phyloP scores from a whole-genome alignment of 805 yeast species.

The Spencermartinsiella europaea region DNA sequence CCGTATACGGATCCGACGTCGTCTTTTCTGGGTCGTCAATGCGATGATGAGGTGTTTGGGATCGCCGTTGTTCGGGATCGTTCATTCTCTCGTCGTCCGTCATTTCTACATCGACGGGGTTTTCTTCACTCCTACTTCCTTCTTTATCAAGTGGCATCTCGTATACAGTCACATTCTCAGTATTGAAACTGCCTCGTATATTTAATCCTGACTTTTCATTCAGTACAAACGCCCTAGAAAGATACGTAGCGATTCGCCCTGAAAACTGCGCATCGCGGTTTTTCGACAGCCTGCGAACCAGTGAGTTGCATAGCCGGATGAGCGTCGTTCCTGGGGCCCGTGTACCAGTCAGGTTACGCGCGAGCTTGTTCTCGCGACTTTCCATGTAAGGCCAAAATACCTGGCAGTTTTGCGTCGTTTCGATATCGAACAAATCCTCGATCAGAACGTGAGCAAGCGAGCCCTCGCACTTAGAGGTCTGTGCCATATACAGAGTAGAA shows the following conservation, averaged over 20 bases:
- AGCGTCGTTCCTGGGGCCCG: constrained; percentile 32
- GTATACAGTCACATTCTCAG: constrained; percentile 29
- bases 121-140: constrained; percentile 12
- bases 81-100: constrained; percentile 9
- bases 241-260: constrained; percentile 31
- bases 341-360: constrained; percentile 26
- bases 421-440: constrained; percentile 32
- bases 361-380: constrained; percentile 24
- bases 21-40: too few species aligned
- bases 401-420: constrained; percentile 32
- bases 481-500: constrained; percentile 11
- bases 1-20: constrained; percentile 19
- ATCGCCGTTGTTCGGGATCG: constrained; percentile 10
- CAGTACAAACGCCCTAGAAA: constrained; percentile 34
- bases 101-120: constrained; percentile 5
- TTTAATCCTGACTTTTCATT: constrained; percentile 35
- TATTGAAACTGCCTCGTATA: constrained; percentile 32
- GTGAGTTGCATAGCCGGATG: constrained; percentile 32
- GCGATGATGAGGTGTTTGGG: neutral
- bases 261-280: constrained; percentile 31
- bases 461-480: constrained; percentile 15
- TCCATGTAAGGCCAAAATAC: constrained; percentile 33
- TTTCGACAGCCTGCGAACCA: constrained; percentile 31
- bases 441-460: constrained; percentile 24
- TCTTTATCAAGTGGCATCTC: constrained; percentile 18